Base-by-base conservation (phyloP, 148 eudicot genomes). In the Polygonum aviculare region DNA sequence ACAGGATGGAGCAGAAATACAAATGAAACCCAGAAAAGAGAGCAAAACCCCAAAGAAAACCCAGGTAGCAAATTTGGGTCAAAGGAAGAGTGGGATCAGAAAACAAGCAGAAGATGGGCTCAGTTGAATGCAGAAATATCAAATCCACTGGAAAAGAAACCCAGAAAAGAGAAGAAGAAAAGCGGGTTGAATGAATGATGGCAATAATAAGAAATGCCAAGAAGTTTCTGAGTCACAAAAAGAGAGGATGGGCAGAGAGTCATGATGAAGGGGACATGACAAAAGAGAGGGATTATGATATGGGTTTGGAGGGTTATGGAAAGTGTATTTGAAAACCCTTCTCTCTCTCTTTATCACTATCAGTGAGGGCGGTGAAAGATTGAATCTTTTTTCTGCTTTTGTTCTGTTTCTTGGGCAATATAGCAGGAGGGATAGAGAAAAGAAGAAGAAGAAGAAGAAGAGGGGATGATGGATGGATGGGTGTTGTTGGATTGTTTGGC, bases 231-330 rank as follows among this genome's bases (percentile, higher is more conserved):
- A 65, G 36, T 67, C 71, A 67, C 7, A 38, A 41, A 67, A 60
- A 67, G 72, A 67, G 45, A 60, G 69, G 9, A 31, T 9, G 31
- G 36, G 38, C 36, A 31, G 16, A 8, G 39, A 8, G 21, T 18
- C 38, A 67, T 38, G 72, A 36, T 47, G 75, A 73, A 73, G 55
- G 21, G 26, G 75, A 73, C 54, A 45, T 15, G 75, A 72, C 59
- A 49, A 49, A 19, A 72, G 74, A 35, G 41, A 69, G 73, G 73
- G 44, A 5, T 26, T 26, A 26, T 26, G 31, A 26, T 26, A n/a
- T 51, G 57, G 57, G 57, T 57, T 57, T 11, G 63, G 26, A 3
- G 3, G 55, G 9, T 57, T 57, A 5, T 57, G 63, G 55, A 57
- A 57, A 21, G 63, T 50, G 55, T 51, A 51, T 51, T 18, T 51